phyloP scores from a whole-genome alignment of 2,329 filamentous ascomycete species.

The Cladosporium sp. region DNA sequence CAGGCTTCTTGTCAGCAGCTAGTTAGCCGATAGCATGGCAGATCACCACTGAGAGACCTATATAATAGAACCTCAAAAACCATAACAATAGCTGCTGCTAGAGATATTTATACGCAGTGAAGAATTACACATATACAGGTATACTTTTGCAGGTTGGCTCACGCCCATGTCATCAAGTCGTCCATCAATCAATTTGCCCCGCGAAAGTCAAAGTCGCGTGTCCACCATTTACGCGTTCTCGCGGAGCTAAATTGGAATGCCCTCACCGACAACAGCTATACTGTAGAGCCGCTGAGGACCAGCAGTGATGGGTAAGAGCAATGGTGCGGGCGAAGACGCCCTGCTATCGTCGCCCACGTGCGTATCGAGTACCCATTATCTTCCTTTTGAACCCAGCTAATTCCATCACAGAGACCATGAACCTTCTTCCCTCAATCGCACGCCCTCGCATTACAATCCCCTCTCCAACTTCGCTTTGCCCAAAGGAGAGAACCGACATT shows the following conservation, averaged over 20 bases:
- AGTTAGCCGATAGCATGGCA: too few relatives aligned
- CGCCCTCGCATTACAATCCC: constrained; percentile 64
- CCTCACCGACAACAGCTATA: background rate
- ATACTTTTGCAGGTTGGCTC: too few relatives aligned
- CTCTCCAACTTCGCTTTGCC: constrained; percentile 71
- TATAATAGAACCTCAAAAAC: too few relatives aligned
- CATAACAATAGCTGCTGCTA: too few relatives aligned
- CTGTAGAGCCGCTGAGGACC: background rate
- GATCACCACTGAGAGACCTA: too few relatives aligned
- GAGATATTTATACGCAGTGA: too few relatives aligned
- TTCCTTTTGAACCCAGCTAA: background rate
- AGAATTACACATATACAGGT: too few relatives aligned
- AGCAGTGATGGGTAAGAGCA: constrained; percentile 19
- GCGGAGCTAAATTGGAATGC: background rate
- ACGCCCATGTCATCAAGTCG: too few relatives aligned
- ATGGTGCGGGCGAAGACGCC: constrained; percentile 17
- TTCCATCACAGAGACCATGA: constrained; percentile 28
- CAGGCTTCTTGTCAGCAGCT: too few relatives aligned
- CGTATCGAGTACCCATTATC: background rate
- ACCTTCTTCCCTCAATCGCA: constrained; percentile 48
- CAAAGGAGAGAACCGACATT: constrained; percentile 60
- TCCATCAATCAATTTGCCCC: background rate
- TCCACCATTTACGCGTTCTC: background rate
- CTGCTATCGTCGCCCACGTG: constrained; percentile 21
- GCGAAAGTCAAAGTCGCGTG: background rate